Base-by-base conservation (phyloP, 1,284 basidiomycete genomes). In the Leccinum proximum region DNA sequence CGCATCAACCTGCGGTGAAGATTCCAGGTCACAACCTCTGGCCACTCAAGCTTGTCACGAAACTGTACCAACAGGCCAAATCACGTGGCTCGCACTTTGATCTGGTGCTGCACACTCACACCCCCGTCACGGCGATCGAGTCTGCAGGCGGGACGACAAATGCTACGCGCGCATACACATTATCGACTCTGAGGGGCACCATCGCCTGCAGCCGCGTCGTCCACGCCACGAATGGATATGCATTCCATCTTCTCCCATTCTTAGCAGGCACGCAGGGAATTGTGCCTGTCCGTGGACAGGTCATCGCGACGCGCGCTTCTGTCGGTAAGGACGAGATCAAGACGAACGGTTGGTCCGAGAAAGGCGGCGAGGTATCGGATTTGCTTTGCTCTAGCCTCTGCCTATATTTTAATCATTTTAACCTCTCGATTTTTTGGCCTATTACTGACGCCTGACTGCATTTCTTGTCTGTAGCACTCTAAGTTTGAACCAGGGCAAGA, bases 141-240 rank as follows among this genome's bases (percentile, higher is more conserved):
- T 58, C 35, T 5, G 2, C 26, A 1, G 11, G 37, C 1, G 45
- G 22, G n/a, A 35, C 35, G 8, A 16, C 33, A 5, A 35, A 67
- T 16, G 22, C 33, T 6, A n/a, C 56, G 4, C 67, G 66, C 22
- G 40, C 18, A 11, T 70, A 67, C 37, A 57, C 37, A 9, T 57
- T 73, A 4, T 70, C 74, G 4, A 92, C 91, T 0, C 82, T 84
- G 0, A 82, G 89, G 37, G 91, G 92, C 3, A 59, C 72, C 0
- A 72, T 92, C 38, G 45, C 74, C 2, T 88, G 89, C 67, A 75
- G 81, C 11, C 84, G 84, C 65, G 80, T 95, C 50, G 75, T 95
- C 1, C 92, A 95, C 70, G 91, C 92, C 0, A 94, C 91, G 4
- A 94, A 95, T 69, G 93, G 78, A 0, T 93, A 94, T 65, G 84